Evolutionary conservation across 495 filamentous ascomycete species (phyloP).

Genomic region (Bryoglossum gracile): DNA sequence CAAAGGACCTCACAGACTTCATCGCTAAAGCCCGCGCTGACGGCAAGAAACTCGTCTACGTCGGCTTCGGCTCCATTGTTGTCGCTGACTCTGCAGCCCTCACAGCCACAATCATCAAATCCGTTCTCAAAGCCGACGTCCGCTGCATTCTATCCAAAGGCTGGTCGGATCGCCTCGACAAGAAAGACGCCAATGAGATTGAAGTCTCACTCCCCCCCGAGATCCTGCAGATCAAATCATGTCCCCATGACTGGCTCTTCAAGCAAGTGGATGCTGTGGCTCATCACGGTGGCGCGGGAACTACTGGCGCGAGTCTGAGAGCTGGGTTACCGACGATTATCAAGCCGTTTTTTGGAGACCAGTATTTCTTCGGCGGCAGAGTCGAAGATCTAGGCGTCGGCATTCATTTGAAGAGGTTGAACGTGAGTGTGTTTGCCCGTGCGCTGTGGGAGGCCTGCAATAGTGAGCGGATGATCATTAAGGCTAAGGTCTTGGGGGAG

Average conservation of each 20-base stretch:
- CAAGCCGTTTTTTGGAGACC: slow-evolving; percentile 96
- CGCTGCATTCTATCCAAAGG: slow-evolving; percentile 94
- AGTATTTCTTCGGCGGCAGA: slow-evolving; percentile 88
- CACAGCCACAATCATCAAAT: slow-evolving; percentile 83
- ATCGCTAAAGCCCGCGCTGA: slow-evolving; percentile 73
- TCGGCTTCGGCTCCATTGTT: slow-evolving; percentile 93
- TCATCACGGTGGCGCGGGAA: slow-evolving; percentile 93
- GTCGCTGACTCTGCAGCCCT: slow-evolving; percentile 85
- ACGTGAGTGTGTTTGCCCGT: slow-evolving; percentile 69
- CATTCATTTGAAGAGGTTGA: slow-evolving; percentile 82
- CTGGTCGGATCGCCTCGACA: slow-evolving; percentile 87
- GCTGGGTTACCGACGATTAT: slow-evolving; percentile 92
- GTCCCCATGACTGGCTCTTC: slow-evolving; percentile 97
- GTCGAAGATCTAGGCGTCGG: slow-evolving; percentile 92
- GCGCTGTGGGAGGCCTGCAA: slow-evolving; percentile 91
- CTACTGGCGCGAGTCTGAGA: slow-evolving; percentile 87
- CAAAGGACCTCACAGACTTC: slow-evolving; percentile 67
- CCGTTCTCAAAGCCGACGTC: slow-evolving; percentile 85
- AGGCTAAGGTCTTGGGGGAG: slow-evolving; percentile 72
- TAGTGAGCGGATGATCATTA: slow-evolving; percentile 80
- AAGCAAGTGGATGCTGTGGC: slow-evolving; percentile 87
- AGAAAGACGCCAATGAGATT: slow-evolving; percentile 31
- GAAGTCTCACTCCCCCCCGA: slow-evolving; percentile 72
- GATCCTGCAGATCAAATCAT: slow-evolving; percentile 81
- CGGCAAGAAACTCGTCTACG: slow-evolving; percentile 88